Base-by-base conservation (phyloP, 148 eudicot genomes). In the Selenicereus undatus region DNA sequence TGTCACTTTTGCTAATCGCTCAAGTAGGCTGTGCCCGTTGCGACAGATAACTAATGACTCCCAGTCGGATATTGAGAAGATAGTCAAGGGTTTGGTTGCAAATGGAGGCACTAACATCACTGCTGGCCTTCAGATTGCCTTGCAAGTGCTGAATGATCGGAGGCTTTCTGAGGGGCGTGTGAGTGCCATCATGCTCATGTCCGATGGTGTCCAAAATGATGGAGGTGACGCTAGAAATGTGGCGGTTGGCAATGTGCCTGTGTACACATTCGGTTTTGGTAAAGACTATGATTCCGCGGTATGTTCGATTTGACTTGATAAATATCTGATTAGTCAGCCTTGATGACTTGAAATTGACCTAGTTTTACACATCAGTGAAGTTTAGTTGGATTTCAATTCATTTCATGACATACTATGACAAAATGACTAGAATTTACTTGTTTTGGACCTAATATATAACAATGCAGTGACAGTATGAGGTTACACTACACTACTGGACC, bases 201-300 rank as follows among this genome's bases (percentile, higher is more conserved):
- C 77, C 0, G 30, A 26, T 17, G 77, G 77, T 18, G 65, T 14
- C 1, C 64, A 75, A 26, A 75, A 52, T 8, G 21, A 11, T 3
- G 60, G 60, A 13, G 32, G 21, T 48, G 60, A 50, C 48, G 58
- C 60, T 74, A 50, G 60, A 32, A 26, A 27, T 16, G 77, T 75
- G 18, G 13, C 32, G 0, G 77, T 74, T 26, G 5, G 29, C 21
- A 11, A 75, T 16, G 62, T 75, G 39, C 77, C 77, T 26, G 77
- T 75, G 9, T 21, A 75, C 65, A 75, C 77, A 3, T 75, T 75
- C 12, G 77, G 77, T 29, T 75, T 75, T 75, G 77, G 77, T 24
- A 50, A 48, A 1, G 62, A 52, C 77, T 52, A 27, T 32, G 36
- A 75, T 24, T 3, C 65, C 1, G 9, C 20, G n/a, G 77, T 75